Conservation (phyloP, 2,329 filamentous ascomycete genomes). For the Colletotrichum horii region DNA sequence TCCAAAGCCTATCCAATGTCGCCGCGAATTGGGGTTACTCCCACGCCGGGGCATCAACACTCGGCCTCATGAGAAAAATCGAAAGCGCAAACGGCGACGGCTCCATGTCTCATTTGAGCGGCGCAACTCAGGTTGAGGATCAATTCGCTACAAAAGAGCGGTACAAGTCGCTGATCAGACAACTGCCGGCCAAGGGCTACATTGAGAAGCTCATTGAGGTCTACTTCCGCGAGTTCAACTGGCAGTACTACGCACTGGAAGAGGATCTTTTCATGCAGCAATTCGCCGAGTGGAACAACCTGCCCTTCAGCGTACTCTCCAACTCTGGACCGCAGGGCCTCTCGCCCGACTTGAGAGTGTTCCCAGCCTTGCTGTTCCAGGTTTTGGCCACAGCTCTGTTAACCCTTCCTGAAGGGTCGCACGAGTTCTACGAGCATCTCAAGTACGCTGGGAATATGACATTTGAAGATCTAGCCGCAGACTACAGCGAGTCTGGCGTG, state of each 20-base stretch:
- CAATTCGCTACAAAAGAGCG: constrained; percentile 55
- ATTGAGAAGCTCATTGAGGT: constrained; percentile 59
- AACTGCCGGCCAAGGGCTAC: constrained; percentile 59
- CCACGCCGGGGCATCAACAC: constrained; percentile 53
- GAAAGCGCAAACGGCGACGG: constrained; percentile 46
- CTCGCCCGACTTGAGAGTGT: constrained; percentile 55
- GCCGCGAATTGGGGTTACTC: constrained; percentile 60
- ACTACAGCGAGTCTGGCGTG: constrained; percentile 65
- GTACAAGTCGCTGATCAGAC: constrained; percentile 63
- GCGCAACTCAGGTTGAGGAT: constrained; percentile 31
- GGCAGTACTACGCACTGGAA: constrained; percentile 63
- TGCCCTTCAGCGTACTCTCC: constrained; percentile 57
- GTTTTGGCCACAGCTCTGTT: constrained; percentile 60
- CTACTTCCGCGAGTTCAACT: constrained; percentile 65
- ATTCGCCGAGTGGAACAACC: constrained; percentile 58
- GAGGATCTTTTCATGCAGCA: constrained; percentile 55
- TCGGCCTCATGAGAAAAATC: constrained; percentile 61
- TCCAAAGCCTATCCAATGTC: constrained; percentile 45
- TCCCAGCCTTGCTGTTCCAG: constrained; percentile 66
- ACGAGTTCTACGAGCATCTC: constrained; percentile 57
- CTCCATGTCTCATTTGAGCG: constrained; percentile 33
- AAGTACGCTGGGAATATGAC: constrained; percentile 65
- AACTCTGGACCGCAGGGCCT: constrained; percentile 56
- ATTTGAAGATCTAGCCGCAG: constrained; percentile 63
- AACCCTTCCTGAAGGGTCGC: constrained; percentile 51